Conservation (phyloP, 2,329 filamentous ascomycete genomes). For the Camptophora hylomeconis region DNA sequence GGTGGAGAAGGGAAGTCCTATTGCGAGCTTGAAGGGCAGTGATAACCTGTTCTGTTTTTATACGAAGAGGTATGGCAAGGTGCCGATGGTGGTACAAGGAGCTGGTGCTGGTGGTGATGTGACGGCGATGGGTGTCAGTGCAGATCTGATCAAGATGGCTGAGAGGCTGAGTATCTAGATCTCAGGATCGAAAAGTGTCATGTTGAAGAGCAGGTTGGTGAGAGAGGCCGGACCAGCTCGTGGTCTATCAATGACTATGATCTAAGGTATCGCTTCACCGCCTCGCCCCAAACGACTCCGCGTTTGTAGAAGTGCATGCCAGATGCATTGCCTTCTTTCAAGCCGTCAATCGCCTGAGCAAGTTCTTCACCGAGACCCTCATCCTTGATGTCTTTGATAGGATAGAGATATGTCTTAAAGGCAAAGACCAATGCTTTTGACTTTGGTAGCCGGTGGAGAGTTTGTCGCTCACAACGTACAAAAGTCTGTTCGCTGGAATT, state of each 20-base stretch:
- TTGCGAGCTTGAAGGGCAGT: slow-evolving; percentile 88
- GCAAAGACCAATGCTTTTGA: slow-evolving; percentile 45
- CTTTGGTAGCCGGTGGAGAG: slow-evolving; percentile 44
- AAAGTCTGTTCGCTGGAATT: slow-evolving; percentile 24
- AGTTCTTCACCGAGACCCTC: slow-evolving; percentile 43
- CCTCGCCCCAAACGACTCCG: slow-evolving; percentile 42
- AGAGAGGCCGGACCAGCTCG: too few relatives aligned
- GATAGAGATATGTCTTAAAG: slow-evolving; percentile 51
- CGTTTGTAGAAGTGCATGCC: slow-evolving; percentile 47
- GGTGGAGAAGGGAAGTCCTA: slow-evolving; percentile 76
- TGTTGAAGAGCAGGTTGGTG: too few relatives aligned
- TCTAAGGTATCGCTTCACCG: slow-evolving; percentile 38
- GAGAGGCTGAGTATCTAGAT: slow-evolving; percentile 43
- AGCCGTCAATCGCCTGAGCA: slow-evolving; percentile 45
- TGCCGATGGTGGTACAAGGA: slow-evolving; percentile 87
- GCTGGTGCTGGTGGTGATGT: slow-evolving; percentile 89
- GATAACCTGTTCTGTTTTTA: slow-evolving; percentile 99
- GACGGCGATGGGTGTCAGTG: slow-evolving; percentile 95
- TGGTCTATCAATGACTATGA: too few relatives aligned
- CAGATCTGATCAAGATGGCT: slow-evolving; percentile 80
- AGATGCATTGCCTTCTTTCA: slow-evolving; percentile 43
- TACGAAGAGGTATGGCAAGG: slow-evolving; percentile 82
- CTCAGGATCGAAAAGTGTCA: slow-evolving; percentile 1
- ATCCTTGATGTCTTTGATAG: slow-evolving; percentile 39
- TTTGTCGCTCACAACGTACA: slow-evolving; percentile 48